Percentiles rank a stretch among this genome's conserved stretches.
Conservation (phyloP, 1,284 basidiomycete genomes). For the Calocybe gambosa region DNA sequence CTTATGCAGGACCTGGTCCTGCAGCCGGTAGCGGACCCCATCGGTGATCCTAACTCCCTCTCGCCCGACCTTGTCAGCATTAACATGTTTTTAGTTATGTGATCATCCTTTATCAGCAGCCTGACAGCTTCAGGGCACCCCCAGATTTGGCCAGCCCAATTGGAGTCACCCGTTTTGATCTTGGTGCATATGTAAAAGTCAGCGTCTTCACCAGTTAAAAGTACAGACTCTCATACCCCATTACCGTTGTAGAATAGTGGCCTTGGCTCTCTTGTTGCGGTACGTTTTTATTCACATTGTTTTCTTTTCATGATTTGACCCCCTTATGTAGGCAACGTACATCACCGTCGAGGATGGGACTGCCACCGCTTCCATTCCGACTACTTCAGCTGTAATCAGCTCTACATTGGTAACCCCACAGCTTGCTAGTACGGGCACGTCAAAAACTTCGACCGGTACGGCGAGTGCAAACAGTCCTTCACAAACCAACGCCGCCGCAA, state of each 20-base stretch:
- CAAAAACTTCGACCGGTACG: slow-evolving; percentile 3
- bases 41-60: slow-evolving; percentile 34
- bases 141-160: slow-evolving; percentile 43
- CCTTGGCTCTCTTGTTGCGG: slow-evolving; percentile 55
- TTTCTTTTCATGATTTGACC: slow-evolving; percentile 15
- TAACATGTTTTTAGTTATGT: slow-evolving; percentile 46
- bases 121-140: slow-evolving; percentile 56
- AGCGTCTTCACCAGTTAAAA: slow-evolving; percentile 12
- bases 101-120: slow-evolving; percentile 59
- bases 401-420: slow-evolving; percentile 43
- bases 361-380: slow-evolving; percentile 42
- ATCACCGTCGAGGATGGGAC: slow-evolving; percentile 70
- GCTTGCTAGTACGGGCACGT: slow-evolving; percentile 20
- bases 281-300: slow-evolving; percentile 22
- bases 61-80: not conserved
- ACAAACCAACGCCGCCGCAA: slow-evolving; percentile 9
- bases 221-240: not conserved
- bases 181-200: slow-evolving; percentile 47
- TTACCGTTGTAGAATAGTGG: slow-evolving; percentile 31
- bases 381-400: slow-evolving; percentile 59
- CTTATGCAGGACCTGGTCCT: slow-evolving; percentile 72
- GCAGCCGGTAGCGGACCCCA: slow-evolving; percentile 64
- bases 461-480: slow-evolving; percentile 6
- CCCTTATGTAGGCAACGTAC: slow-evolving; percentile 53
- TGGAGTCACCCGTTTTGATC: slow-evolving; percentile 46